Conservation (phyloP, 192 early-diverging fungal genomes). For the Coemansia umbellata region DNA sequence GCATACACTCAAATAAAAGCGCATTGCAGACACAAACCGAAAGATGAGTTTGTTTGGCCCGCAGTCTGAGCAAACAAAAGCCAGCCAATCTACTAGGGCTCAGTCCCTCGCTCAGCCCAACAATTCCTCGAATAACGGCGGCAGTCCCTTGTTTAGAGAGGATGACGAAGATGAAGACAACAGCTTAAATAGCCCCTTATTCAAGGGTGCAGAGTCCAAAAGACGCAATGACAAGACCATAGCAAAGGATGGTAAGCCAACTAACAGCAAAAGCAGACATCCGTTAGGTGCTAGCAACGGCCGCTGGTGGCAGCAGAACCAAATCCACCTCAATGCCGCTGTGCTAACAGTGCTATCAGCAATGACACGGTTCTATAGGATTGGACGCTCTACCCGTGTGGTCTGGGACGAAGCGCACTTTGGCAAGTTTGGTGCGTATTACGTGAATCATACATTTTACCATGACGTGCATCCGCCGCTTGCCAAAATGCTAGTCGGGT, state of each 20-base stretch:
- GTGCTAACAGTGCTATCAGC: constrained; percentile 25
- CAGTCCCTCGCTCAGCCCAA: background rate
- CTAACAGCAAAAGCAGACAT: background rate
- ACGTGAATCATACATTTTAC: constrained; percentile 91
- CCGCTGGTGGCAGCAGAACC: constrained; percentile 4
- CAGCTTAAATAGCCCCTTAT: background rate
- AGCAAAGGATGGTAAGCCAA: background rate
- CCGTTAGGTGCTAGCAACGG: background rate
- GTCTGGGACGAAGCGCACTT: constrained; percentile 74
- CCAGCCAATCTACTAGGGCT: too few species aligned
- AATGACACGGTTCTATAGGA: constrained; percentile 30
- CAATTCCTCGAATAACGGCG: background rate
- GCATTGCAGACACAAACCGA: background rate
- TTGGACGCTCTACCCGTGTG: constrained; percentile 41
- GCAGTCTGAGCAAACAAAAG: background rate
- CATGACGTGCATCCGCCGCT: constrained; percentile 98
- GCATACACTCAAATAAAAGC: too few species aligned
- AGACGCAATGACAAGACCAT: background rate
- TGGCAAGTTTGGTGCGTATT: constrained; percentile 86
- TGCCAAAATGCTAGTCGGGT: constrained; percentile 92
- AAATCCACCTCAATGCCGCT: background rate
- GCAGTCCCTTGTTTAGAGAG: constrained; percentile 16
- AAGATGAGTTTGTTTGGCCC: constrained; percentile 13
- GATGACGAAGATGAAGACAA: constrained; percentile 1
- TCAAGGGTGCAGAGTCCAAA: background rate